Evolutionary conservation across 2,329 filamentous ascomycete genomes (phyloP).

Genomic region (Thielaviopsis populi): DNA sequence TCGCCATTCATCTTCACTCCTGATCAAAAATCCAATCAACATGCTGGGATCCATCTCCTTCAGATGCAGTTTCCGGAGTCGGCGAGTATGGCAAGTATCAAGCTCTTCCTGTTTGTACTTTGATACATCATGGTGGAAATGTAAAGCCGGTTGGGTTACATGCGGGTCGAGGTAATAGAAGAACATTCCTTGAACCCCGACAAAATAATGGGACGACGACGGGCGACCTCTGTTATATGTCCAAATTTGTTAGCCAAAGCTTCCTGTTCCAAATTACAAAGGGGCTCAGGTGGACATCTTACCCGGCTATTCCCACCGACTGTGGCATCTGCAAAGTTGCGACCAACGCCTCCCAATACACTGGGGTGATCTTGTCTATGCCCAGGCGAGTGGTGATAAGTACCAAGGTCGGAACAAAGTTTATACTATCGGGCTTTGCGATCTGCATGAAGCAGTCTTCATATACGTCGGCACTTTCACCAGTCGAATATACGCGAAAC

Average conservation of each 20-base stretch:
- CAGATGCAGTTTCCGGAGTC: constrained; percentile 67
- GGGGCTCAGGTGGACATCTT: constrained; percentile 23
- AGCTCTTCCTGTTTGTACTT: constrained; percentile 59
- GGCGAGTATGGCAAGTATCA: constrained; percentile 71
- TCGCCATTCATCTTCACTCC: constrained; percentile 66
- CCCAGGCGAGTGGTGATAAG: constrained; percentile 79
- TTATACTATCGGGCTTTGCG: constrained; percentile 49
- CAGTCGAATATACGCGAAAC: constrained; percentile 74
- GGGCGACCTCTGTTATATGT: constrained; percentile 58
- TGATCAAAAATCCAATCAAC: constrained; percentile 85
- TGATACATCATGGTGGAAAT: constrained; percentile 40
- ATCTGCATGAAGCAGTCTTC: constrained; percentile 73
- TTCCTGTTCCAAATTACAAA: neutral
- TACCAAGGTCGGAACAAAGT: constrained; percentile 72
- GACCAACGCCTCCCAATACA: constrained; percentile 91
- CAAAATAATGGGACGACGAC: constrained; percentile 60
- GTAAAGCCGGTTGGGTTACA: constrained; percentile 59
- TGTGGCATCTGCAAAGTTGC: constrained; percentile 73
- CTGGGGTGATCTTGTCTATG: constrained; percentile 84
- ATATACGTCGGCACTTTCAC: constrained; percentile 83
- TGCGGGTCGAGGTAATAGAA: constrained; percentile 96
- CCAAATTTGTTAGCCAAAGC: constrained; percentile 5
- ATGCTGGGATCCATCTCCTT: constrained; percentile 96
- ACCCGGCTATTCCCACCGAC: constrained; percentile 94
- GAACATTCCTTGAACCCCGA: constrained; percentile 49